Evolutionary conservation across 2,329 filamentous ascomycete species (phyloP).

Genomic region (Mollisiaceae sp.): DNA sequence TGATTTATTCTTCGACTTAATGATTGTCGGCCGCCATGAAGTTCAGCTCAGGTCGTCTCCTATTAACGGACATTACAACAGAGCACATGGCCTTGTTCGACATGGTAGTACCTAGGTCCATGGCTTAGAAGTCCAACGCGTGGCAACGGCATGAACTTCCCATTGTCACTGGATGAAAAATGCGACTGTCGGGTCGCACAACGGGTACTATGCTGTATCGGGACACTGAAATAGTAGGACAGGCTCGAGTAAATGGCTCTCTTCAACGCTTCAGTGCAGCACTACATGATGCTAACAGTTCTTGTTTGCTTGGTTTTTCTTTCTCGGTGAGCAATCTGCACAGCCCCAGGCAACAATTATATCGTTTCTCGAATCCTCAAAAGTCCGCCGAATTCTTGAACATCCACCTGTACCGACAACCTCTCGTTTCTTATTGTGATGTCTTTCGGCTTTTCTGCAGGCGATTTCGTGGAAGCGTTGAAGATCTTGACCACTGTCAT

Average conservation of each 20-base stretch:
- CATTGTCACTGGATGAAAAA: too few species aligned
- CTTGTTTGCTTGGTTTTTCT: neutral
- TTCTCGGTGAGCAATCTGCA: neutral
- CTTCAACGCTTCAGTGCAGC: neutral
- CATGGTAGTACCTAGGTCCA: too few species aligned
- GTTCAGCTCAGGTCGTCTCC: too few species aligned
- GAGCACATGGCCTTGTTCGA: too few species aligned
- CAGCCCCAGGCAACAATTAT: neutral
- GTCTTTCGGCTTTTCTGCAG: constrained; percentile 18
- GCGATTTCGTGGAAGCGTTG: constrained; percentile 38
- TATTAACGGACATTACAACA: too few species aligned
- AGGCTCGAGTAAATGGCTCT: neutral
- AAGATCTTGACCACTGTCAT: constrained; percentile 33
- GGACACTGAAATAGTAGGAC: neutral
- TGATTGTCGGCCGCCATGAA: too few species aligned
- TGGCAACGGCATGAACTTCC: too few species aligned
- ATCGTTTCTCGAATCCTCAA: neutral
- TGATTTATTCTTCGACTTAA: too few species aligned
- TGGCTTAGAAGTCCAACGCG: too few species aligned
- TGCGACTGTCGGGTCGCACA: too few species aligned
- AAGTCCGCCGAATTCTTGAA: neutral
- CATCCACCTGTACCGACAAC: neutral
- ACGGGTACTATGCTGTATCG: too few species aligned
- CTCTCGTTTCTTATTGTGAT: neutral
- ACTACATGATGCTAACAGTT: neutral